Percentiles rank a stretch among this genome's conserved stretches.
Evolutionary conservation across 1,284 basidiomycete species (phyloP).

Genomic region (Leccinum subrobustum): DNA sequence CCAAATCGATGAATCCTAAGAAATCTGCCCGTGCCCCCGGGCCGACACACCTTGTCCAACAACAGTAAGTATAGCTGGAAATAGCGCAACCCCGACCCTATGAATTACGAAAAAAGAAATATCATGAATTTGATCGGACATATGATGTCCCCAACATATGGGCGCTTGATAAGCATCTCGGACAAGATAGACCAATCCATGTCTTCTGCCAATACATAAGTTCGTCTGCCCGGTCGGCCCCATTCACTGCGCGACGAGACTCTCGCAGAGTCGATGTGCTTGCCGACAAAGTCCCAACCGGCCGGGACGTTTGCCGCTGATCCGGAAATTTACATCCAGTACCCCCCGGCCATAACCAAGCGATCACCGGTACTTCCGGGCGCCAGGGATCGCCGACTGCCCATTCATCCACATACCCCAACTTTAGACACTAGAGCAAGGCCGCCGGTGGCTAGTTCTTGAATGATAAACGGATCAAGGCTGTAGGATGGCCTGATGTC

Average conservation of each 20-base stretch:
- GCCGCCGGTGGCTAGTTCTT: background rate
- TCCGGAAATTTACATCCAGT: background rate
- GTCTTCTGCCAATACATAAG: background rate
- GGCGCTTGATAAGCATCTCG: background rate
- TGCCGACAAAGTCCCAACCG: background rate
- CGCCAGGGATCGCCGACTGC: background rate
- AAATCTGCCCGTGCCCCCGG: background rate
- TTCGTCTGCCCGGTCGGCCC: background rate
- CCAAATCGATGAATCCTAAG: background rate
- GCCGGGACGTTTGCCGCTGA: background rate
- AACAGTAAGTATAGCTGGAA: background rate
- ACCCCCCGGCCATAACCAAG: background rate
- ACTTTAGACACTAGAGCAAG: background rate
- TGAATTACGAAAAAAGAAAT: background rate
- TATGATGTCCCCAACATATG: background rate
- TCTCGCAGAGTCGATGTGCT: background rate
- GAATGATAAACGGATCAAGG: background rate
- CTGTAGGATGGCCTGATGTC: background rate
- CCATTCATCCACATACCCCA: background rate
- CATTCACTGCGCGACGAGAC: background rate
- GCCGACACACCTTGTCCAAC: background rate
- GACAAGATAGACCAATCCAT: background rate
- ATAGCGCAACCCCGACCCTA: background rate
- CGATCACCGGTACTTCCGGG: background rate
- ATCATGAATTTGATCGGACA: background rate